phyloP scores from a whole-genome alignment of 2,329 filamentous ascomycete species.

The Myriosclerotinia scirpicola region DNA sequence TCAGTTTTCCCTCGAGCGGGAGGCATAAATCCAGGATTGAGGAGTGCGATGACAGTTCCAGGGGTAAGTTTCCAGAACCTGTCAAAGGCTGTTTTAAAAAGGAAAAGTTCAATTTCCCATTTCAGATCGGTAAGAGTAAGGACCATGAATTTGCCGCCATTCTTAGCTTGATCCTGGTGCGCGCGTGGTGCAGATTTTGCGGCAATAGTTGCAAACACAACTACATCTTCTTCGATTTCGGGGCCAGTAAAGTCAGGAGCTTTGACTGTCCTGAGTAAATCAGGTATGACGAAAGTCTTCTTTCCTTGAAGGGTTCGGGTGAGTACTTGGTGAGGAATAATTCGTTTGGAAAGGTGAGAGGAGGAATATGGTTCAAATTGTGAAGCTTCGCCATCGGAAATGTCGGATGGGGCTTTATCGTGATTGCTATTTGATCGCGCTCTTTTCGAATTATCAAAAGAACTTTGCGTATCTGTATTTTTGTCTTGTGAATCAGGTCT shows the following conservation, averaged over 20 bases:
- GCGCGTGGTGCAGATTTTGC: slow-evolving; percentile 79
- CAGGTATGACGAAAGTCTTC: slow-evolving; percentile 73
- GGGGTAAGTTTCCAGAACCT: slow-evolving; percentile 91
- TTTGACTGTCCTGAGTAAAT: slow-evolving; percentile 78
- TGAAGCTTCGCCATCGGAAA: slow-evolving; percentile 52
- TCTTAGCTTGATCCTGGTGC: slow-evolving; percentile 53
- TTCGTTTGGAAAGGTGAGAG: slow-evolving; percentile 77
- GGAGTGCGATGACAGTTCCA: slow-evolving; percentile 87
- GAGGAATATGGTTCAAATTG: slow-evolving; percentile 85
- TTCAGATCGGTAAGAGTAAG: slow-evolving; percentile 83
- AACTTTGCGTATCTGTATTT: not conserved
- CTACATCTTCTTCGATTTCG: slow-evolving; percentile 80
- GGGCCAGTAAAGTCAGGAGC: slow-evolving; percentile 80
- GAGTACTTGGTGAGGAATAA: slow-evolving; percentile 78
- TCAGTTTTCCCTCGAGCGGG: slow-evolving; percentile 73
- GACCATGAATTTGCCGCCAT: slow-evolving; percentile 85
- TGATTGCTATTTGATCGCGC: slow-evolving; percentile 34
- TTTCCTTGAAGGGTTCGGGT: slow-evolving; percentile 77
- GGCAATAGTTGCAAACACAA: slow-evolving; percentile 84
- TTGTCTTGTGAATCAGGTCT: slow-evolving; percentile 17
- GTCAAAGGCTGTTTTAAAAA: slow-evolving; percentile 88
- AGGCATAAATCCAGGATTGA: slow-evolving; percentile 90
- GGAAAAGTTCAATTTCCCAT: slow-evolving; percentile 86
- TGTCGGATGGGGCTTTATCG: slow-evolving; percentile 32
- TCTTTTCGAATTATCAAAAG: slow-evolving; percentile 10